Conservation (phyloP, 2,329 filamentous ascomycete genomes). For the Stemphylium vesicarium region DNA sequence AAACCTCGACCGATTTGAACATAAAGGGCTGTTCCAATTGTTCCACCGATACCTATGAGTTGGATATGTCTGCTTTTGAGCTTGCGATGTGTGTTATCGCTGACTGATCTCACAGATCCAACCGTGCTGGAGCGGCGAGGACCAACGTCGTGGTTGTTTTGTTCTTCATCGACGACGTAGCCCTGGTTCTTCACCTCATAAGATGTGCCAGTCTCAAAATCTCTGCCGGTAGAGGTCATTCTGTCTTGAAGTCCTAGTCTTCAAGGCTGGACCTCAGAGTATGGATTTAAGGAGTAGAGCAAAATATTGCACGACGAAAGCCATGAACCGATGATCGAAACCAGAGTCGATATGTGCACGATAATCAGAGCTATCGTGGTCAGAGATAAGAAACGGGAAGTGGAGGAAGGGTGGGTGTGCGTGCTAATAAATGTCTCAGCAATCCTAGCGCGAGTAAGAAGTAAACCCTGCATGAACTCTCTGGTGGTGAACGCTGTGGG, state of each 20-base stretch:
- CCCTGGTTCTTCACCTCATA: constrained; percentile 22
- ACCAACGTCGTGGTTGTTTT: constrained; percentile 30
- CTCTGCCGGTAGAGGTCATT: constrained; percentile 47
- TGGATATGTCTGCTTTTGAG: constrained; percentile 57
- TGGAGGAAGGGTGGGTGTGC: constrained; percentile 23
- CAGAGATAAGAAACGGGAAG: constrained; percentile 14
- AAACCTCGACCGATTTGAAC: constrained; percentile 56
- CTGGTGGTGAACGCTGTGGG: constrained; percentile 13
- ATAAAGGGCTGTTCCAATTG: constrained; percentile 57
- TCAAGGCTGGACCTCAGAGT: constrained; percentile 24
- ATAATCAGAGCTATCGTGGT: background rate
- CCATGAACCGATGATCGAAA: constrained; percentile 33
- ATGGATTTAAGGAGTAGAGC: constrained; percentile 45
- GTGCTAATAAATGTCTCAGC: constrained; percentile 30
- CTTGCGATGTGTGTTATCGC: constrained; percentile 53
- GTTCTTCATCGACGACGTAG: constrained; percentile 33
- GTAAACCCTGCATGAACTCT: constrained; percentile 16
- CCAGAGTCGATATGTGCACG: constrained; percentile 9
- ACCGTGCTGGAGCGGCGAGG: constrained; percentile 33
- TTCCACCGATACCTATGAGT: constrained; percentile 55
- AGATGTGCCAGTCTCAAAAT: constrained; percentile 29
- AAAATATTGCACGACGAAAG: constrained; percentile 43
- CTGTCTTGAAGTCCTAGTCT: constrained; percentile 4
- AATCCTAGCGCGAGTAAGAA: constrained; percentile 26
- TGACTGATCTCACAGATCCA: constrained; percentile 37